A percentile compares a stretch with the other conserved stretches of the same genome.
Conservation (phyloP, 2,329 filamentous ascomycete genomes). For the Daldinia eschscholtzii region DNA sequence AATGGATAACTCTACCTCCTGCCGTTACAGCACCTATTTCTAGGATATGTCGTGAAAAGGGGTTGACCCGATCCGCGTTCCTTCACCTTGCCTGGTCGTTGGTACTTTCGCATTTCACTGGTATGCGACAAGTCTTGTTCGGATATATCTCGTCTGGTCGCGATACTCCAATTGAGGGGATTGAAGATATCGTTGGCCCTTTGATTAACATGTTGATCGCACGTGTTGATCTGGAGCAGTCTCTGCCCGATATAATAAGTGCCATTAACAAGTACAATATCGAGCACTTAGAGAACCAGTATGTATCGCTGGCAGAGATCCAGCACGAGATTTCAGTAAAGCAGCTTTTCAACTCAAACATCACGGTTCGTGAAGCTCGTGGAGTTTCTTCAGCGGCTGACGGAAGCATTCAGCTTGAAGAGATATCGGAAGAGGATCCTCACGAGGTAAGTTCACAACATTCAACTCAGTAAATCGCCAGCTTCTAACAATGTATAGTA, state of each 20-base stretch:
- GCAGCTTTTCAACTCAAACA: constrained; percentile 4
- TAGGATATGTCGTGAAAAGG: background rate
- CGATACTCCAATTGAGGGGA: background rate
- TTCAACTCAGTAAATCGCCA: background rate
- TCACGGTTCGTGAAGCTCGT: constrained; percentile 6
- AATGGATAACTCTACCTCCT: background rate
- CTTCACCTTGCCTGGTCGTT: constrained; percentile 17
- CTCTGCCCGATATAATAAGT: background rate
- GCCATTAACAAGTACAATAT: constrained; percentile 9
- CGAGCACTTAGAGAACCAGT: constrained; percentile 12
- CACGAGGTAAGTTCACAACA: background rate
- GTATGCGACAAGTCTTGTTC: constrained; percentile 1
- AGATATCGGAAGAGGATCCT: background rate
- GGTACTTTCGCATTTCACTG: constrained; percentile 5
- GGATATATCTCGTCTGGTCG: constrained; percentile 18
- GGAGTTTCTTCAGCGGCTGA: background rate
- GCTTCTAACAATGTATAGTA: background rate
- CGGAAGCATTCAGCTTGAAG: constrained; percentile 4
- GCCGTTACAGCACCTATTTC: constrained; percentile 1
- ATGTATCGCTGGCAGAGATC: constrained; percentile 9
- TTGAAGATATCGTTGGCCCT: constrained; percentile 6
- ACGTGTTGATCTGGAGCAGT: constrained; percentile 3
- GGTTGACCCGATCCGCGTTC: background rate
- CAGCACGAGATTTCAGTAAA: constrained; percentile 1
- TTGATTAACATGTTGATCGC: constrained; percentile 11